These are phyloP conservation scores for Chlorella sp. DNA, from an alignment of 139 green algal species.

Conservation along the genomic window DNA sequence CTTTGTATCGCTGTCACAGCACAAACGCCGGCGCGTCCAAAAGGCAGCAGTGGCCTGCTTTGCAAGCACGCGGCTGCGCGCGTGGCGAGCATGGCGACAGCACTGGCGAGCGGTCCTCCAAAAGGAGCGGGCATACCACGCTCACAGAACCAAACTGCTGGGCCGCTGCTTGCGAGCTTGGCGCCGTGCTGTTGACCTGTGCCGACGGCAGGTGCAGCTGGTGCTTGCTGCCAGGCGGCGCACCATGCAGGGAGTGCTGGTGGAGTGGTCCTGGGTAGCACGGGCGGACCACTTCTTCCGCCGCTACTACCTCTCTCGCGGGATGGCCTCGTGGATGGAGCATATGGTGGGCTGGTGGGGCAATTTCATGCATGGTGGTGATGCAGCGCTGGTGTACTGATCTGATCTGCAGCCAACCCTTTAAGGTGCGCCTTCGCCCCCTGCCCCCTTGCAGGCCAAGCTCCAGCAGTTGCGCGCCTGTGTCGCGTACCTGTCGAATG, in stretches of 20 bases:
- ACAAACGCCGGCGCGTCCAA: neutral
- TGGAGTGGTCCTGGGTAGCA: neutral
- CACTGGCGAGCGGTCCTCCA: neutral
- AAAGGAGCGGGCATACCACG: neutral
- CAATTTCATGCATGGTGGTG: no score
- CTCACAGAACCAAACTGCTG: neutral
- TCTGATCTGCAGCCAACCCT: no score
- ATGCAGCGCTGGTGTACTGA: no score
- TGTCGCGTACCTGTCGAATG: neutral
- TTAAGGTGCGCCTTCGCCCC: no score
- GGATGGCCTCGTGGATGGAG: neutral
- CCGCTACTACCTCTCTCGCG: neutral
- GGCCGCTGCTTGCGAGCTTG: neutral
- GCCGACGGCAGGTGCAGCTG: neutral
- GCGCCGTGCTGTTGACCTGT: neutral
- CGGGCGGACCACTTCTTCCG: neutral
- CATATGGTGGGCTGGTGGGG: no score
- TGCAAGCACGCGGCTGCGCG: conserved; percentile 1
- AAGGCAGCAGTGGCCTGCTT: neutral
- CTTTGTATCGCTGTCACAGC: neutral
- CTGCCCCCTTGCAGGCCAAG: conserved; percentile 11
- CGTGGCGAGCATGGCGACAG: neutral
- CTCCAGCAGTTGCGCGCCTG: neutral
- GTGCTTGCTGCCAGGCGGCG: neutral
- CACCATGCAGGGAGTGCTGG: neutral